Evolutionary conservation across 345 rosid species (phyloP).

Genomic region (Arabidopsis arenosa): DNA sequence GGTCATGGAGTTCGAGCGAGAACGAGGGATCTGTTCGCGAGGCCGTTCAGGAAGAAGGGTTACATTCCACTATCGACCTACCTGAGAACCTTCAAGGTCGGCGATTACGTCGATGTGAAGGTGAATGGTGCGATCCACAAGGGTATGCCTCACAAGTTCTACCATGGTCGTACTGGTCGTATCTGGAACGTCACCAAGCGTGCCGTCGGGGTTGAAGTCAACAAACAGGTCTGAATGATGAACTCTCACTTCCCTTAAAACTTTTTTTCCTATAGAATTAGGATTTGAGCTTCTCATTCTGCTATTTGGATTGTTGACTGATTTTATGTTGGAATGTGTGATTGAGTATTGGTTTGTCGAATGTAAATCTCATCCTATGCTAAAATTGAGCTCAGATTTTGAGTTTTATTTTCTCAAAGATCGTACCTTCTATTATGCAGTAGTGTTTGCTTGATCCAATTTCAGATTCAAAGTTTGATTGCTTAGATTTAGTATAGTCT

Average conservation of each 20-base stretch:
- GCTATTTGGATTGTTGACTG: not conserved
- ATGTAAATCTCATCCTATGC: not conserved
- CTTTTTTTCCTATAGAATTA: not conserved
- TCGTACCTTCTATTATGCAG: not conserved
- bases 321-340: not conserved
- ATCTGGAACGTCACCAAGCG: constrained; percentile 93
- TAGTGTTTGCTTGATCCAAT: not conserved
- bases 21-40: constrained; percentile 73
- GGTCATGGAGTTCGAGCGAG: constrained; percentile 76
- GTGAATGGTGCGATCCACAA: constrained; percentile 88
- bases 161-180: constrained; percentile 87
- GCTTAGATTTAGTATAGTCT: not conserved
- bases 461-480: not conserved
- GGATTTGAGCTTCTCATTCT: not conserved
- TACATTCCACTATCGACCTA: constrained; percentile 72
- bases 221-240: constrained; percentile 62
- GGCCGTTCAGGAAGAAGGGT: constrained; percentile 88
- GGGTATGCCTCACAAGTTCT: constrained; percentile 95
- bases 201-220: constrained; percentile 81
- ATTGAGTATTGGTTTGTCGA: not conserved
- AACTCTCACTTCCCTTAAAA: not conserved
- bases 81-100: constrained; percentile 74
- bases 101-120: constrained; percentile 77
- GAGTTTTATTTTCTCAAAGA: not conserved
- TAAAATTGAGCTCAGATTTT: not conserved